Evolutionary conservation across 139 green algal genomes (phyloP).

Genomic region (Picochlorum sp.): DNA sequence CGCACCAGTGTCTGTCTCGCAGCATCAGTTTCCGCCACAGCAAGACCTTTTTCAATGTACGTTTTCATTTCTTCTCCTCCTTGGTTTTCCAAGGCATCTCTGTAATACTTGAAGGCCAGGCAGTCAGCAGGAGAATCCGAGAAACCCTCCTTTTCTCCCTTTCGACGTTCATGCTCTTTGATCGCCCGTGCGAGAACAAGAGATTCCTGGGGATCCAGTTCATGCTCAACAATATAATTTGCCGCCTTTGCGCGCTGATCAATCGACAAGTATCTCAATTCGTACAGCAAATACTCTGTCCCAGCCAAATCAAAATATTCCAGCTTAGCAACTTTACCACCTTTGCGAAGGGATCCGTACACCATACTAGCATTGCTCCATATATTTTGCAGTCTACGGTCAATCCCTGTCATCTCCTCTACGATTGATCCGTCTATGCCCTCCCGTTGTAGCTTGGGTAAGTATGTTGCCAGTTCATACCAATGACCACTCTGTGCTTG

Average conservation of each 20-base stretch:
- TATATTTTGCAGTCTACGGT: constrained; percentile 45
- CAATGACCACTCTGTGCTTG: constrained; percentile 36
- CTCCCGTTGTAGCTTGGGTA: constrained; percentile 38
- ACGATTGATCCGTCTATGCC: constrained; percentile 41
- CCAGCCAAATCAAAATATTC: constrained; percentile 31
- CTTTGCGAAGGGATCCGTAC: background rate
- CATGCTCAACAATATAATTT: constrained; percentile 35
- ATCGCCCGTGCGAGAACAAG: constrained; percentile 46
- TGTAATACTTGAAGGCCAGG: constrained; percentile 74
- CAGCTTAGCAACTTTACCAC: constrained; percentile 17
- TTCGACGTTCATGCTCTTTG: constrained; percentile 66
- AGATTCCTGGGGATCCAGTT: background rate
- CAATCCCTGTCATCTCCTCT: constrained; percentile 54
- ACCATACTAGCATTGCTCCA: constrained; percentile 33
- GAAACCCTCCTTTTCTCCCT: constrained; percentile 46
- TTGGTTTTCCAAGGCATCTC: constrained; percentile 55
- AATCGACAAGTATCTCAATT: constrained; percentile 50
- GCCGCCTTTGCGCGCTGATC: constrained; percentile 7
- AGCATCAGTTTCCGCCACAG: constrained; percentile 25
- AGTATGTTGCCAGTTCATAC: constrained; percentile 54
- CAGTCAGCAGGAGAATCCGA: constrained; percentile 44
- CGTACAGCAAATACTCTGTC: constrained; percentile 45
- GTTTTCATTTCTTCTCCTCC: constrained; percentile 22
- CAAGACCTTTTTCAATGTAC: constrained; percentile 36
- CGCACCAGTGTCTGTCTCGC: constrained; percentile 33